A percentile compares a stretch with the other conserved stretches of the same genome.
phyloP scores from a whole-genome alignment of 176 grass and related monocot genomes.

The Eremochloa ophiuroides region DNA sequence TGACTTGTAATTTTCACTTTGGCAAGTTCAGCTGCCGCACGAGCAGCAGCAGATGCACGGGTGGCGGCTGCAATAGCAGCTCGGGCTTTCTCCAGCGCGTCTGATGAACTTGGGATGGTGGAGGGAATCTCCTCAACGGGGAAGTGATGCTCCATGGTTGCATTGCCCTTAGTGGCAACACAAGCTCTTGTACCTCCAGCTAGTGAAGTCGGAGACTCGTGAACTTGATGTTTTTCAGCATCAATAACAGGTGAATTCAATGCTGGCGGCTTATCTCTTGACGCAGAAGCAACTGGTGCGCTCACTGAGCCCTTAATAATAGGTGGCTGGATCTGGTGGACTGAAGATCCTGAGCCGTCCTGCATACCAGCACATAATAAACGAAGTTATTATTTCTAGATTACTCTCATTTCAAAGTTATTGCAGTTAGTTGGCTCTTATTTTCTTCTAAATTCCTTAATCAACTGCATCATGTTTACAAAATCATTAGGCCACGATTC shows the following conservation, averaged over 20 bases:
- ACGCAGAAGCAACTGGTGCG: constrained; percentile 15
- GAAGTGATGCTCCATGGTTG: constrained; percentile 11
- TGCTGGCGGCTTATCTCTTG: constrained; percentile 13
- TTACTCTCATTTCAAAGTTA: neutral
- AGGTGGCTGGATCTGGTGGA: constrained; percentile 20
- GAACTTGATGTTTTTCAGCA: constrained; percentile 30
- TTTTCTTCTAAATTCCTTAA: constrained; percentile 2
- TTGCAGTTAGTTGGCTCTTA: neutral
- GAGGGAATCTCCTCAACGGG: constrained; percentile 29
- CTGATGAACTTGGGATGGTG: constrained; percentile 41
- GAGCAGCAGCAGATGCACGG: constrained; percentile 70
- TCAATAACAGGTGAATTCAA: constrained; percentile 22
- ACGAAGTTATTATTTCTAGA: constrained; percentile 2
- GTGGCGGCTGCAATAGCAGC: constrained; percentile 67
- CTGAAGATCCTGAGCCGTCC: constrained; percentile 58
- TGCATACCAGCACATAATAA: constrained; percentile 28
- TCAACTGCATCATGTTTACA: neutral
- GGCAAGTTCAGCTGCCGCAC: constrained; percentile 69
- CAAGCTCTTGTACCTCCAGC: constrained; percentile 17
- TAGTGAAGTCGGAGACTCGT: constrained; percentile 27
- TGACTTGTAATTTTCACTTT: constrained; percentile 55
- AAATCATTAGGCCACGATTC: neutral
- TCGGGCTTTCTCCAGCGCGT: constrained; percentile 67
- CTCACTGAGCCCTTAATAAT: constrained; percentile 42
- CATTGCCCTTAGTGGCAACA: constrained; percentile 3